Percentiles rank a stretch among this genome's conserved stretches.
Evolutionary conservation across 495 filamentous ascomycete species (phyloP).

Genomic region (Lasiosphaeria hispida): DNA sequence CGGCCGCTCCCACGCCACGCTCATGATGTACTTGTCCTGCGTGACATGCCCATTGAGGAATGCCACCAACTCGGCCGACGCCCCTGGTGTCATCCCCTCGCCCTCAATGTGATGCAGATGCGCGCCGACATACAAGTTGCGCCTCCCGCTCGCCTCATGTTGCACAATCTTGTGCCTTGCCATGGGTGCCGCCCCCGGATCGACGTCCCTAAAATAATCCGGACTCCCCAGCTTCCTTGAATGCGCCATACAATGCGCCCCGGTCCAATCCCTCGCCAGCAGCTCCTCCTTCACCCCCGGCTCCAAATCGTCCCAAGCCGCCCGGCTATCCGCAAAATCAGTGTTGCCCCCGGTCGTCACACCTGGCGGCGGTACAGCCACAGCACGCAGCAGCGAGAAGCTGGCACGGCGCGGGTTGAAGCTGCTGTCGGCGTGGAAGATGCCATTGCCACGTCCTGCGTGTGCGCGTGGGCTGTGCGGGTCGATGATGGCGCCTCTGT

Average conservation of each 20-base stretch:
- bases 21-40: slow-evolving; percentile 48
- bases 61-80: slow-evolving; percentile 41
- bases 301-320: slow-evolving; percentile 52
- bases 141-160: slow-evolving; percentile 53
- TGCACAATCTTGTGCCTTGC: slow-evolving; percentile 51
- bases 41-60: slow-evolving; percentile 47
- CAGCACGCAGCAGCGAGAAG: slow-evolving; percentile 53
- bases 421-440: slow-evolving; percentile 60
- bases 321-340: slow-evolving; percentile 57
- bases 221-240: slow-evolving; percentile 54
- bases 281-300: slow-evolving; percentile 38
- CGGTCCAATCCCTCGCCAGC: slow-evolving; percentile 49
- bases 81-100: slow-evolving; percentile 32
- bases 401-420: slow-evolving; percentile 60
- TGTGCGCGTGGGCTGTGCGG: slow-evolving; percentile 40
- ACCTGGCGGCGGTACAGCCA: slow-evolving; percentile 48
- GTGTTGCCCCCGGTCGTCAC: slow-evolving; percentile 49
- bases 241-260: slow-evolving; percentile 53
- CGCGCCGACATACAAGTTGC: slow-evolving; percentile 54
- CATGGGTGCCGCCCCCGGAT: slow-evolving; percentile 45
- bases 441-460: slow-evolving; percentile 50
- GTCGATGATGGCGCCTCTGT: slow-evolving; percentile 39
- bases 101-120: slow-evolving; percentile 57
- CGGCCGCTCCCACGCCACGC: slow-evolving; percentile 46
- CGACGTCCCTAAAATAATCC: slow-evolving; percentile 48